A percentile compares a stretch with the other conserved stretches of the same genome.
phyloP scores from a whole-genome alignment of 306 rosid genomes.

The Vigna radiata region DNA sequence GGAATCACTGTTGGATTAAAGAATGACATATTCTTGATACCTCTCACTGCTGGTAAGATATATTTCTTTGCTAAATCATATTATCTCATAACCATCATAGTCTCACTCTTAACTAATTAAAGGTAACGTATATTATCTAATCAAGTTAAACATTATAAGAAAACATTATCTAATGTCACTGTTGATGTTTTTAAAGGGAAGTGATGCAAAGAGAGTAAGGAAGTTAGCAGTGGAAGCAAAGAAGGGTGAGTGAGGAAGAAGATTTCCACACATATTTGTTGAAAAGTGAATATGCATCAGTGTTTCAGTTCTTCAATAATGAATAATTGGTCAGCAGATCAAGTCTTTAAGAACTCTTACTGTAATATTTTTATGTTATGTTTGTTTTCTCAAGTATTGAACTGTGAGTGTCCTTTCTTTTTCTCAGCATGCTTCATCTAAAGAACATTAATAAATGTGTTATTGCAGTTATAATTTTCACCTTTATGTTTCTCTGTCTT shows the following conservation, averaged over 20 bases:
- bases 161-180: no score
- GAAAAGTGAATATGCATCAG: neutral
- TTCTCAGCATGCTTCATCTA: no score
- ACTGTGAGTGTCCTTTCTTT: neutral
- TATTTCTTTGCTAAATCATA: no score
- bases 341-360: neutral
- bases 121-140: no score
- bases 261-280: neutral
- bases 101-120: no score
- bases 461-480: neutral
- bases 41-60: neutral
- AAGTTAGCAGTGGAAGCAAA: no score
- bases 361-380: neutral
- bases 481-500: neutral
- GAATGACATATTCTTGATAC: neutral
- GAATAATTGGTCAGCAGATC: neutral
- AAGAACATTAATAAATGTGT: neutral
- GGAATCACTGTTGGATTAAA: neutral
- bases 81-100: no score
- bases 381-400: neutral
- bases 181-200: neutral
- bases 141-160: no score
- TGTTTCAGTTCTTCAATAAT: neutral
- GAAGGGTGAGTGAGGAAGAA: neutral
- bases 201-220: no score